Conservation (phyloP, 2,329 filamentous ascomycete species). For the Xylariaceae sp. region DNA sequence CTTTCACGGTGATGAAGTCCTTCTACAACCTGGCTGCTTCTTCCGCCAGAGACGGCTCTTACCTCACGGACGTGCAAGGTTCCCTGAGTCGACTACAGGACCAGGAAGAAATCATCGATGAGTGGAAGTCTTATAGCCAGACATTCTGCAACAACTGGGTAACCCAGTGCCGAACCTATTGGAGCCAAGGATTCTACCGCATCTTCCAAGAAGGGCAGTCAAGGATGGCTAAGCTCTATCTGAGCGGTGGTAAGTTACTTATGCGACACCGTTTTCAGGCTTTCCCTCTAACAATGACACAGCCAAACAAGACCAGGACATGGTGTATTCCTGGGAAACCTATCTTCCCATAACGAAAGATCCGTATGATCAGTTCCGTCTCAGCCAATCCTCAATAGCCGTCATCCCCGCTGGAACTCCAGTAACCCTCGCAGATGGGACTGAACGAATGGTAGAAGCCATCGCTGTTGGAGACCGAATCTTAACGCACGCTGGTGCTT, state of each 20-base stretch:
- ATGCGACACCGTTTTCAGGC: neutral
- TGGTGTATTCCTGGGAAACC: neutral
- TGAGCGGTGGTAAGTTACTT: neutral
- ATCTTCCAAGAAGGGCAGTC: neutral
- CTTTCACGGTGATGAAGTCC: neutral
- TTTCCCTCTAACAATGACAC: neutral
- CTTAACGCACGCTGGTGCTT: neutral
- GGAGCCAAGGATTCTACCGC: neutral
- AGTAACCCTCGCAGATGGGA: neutral
- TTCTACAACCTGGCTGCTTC: neutral
- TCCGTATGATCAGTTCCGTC: neutral
- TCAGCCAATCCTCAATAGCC: neutral
- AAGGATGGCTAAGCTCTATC: neutral
- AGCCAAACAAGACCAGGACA: neutral
- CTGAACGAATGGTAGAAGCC: neutral
- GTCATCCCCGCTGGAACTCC: neutral
- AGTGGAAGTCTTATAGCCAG: constrained; percentile 1
- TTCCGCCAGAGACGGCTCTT: neutral
- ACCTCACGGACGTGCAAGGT: neutral
- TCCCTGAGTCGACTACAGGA: neutral
- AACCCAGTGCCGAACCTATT: neutral
- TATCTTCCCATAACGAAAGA: neutral
- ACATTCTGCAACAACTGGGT: neutral
- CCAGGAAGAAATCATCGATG: neutral
- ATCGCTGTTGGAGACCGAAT: neutral